Evolutionary conservation across 345 rosid genomes (phyloP), one percentile per base, ranked within the genome.

Genomic region (Camelina sativa): DNA sequence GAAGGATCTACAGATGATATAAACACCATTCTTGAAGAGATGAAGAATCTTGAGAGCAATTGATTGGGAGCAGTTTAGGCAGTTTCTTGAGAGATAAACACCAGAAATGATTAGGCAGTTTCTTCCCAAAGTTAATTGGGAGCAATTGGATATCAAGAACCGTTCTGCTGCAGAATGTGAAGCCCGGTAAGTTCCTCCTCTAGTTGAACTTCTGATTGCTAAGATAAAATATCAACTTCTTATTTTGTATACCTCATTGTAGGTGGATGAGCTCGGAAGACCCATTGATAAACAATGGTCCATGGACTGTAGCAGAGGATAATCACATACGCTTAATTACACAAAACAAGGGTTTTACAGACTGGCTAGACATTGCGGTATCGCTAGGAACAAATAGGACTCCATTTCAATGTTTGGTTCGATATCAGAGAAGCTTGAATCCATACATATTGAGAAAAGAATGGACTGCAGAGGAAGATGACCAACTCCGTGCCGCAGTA

Each of bases 81-180:
- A 17, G 17, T 17, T 17, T 17, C 17, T 17, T 17, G 17, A 17
- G 17, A 17, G 17, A 17, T 17, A 17, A 17, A 83, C 96, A 7
- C 90, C 96, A 11, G 90, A 86, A 69, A 79, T 73, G 78, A 80
- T 85, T 30, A 82, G 90, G 77, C 86, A 86, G 79, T 87, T 87
- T 76, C 89, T 92, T 82, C 97, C 97, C 1, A 81, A 86, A 64
- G 88, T 90, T 75, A 81, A 86, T 11, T 95, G 99, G 99, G 84
- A 87, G 76, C 87, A 89, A 8, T 63, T 71, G 75, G 84, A 80
- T 67, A 78, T 85, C 28, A 64, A 63, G 32, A 86, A 85, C 82
- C 96, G 84, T 57, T 80, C 87, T 74, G 96, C 90, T 76, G 85
- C 93, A 62, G 97, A 92, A 83, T 95, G 99, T 77, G 88, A 86